Evolutionary conservation across 2,329 filamentous ascomycete species (phyloP).

Genomic region (Aspergillus awamori): DNA sequence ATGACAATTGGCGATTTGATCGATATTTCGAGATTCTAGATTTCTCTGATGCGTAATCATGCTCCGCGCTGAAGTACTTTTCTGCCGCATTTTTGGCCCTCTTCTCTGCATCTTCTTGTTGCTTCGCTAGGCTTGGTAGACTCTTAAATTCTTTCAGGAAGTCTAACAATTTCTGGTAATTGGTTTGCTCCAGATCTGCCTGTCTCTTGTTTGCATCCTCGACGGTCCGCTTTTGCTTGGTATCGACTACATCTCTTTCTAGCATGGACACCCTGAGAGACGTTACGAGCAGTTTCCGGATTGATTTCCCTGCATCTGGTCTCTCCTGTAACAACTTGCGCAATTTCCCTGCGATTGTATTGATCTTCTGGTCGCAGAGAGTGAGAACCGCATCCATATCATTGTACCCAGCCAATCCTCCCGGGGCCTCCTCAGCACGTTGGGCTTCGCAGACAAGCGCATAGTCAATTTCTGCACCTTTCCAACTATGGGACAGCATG

Average conservation of each 20-base stretch:
- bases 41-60: background rate
- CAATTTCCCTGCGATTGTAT: background rate
- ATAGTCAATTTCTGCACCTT: conserved; percentile 35
- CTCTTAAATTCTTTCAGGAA: background rate
- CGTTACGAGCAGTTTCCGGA: background rate
- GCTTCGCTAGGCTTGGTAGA: background rate
- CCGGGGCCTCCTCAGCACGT: background rate
- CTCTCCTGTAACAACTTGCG: background rate
- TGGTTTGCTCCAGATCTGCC: background rate
- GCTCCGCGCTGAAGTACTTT: background rate
- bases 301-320: background rate
- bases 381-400: conserved; percentile 5
- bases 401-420: background rate
- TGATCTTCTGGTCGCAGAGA: background rate
- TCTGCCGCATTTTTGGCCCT: background rate
- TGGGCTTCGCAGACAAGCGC: conserved; percentile 30
- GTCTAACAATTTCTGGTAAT: background rate
- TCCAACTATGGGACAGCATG: conserved; percentile 43
- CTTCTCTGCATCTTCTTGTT: background rate
- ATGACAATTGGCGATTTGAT: conserved; percentile 8
- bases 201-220: background rate
- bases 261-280: background rate
- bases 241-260: background rate
- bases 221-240: background rate
- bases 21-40: background rate